Evolutionary conservation across 176 grass and related monocot species (phyloP).

Genomic region (Lolium multiflorum): DNA sequence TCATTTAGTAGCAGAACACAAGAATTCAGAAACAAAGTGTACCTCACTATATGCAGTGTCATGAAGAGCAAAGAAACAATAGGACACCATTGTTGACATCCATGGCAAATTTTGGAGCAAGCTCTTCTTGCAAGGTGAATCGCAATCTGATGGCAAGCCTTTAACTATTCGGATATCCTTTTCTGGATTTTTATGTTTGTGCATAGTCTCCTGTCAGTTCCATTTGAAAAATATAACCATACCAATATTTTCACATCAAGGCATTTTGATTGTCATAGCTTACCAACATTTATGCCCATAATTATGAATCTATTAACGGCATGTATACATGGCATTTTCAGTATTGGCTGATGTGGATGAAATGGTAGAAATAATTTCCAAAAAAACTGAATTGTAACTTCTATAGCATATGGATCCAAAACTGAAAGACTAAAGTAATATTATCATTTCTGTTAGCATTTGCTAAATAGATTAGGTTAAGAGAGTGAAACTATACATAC

Average conservation of each 20-base stretch:
- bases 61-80: constrained; percentile 71
- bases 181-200: constrained; percentile 55
- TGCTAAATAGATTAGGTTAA: background rate
- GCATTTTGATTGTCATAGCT: background rate
- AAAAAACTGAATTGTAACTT: background rate
- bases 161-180: constrained; percentile 25
- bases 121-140: constrained; percentile 46
- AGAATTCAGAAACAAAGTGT: background rate
- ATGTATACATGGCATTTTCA: background rate
- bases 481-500: constrained; percentile 59
- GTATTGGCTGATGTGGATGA: background rate
- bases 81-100: constrained; percentile 72
- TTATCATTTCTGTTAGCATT: background rate
- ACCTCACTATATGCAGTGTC: constrained; percentile 88
- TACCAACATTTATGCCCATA: background rate
- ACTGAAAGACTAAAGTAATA: too few species aligned
- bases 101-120: constrained; percentile 79
- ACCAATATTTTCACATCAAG: background rate
- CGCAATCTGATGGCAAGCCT: constrained; percentile 27
- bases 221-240: constrained; percentile 19
- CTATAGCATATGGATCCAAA: background rate
- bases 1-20: background rate
- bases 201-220: constrained; percentile 70
- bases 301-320: background rate
- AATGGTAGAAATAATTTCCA: background rate